phyloP scores from a whole-genome alignment of 2,329 filamentous ascomycete genomes.

The Aureobasidium sp. region DNA sequence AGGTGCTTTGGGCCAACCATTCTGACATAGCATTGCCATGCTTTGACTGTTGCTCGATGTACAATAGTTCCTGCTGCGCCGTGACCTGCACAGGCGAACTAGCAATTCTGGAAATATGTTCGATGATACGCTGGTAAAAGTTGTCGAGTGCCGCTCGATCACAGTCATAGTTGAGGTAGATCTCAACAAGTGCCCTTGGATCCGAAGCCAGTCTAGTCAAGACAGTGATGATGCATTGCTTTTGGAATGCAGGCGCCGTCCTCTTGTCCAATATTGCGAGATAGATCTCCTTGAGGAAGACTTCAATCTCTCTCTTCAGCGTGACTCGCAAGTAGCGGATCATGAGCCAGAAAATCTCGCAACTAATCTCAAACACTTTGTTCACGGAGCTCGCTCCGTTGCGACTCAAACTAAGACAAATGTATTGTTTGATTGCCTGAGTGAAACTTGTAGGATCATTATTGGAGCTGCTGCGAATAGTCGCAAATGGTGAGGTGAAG shows the following conservation, averaged over 20 bases:
- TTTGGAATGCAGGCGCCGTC: slow-evolving; percentile 80
- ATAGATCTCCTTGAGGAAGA: slow-evolving; percentile 97
- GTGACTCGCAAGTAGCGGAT: slow-evolving; percentile 85
- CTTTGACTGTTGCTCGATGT: slow-evolving; percentile 67
- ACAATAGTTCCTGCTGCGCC: slow-evolving; percentile 71
- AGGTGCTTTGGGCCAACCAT: slow-evolving; percentile 77
- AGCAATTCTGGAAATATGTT: slow-evolving; percentile 82
- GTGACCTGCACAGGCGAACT: slow-evolving; percentile 70
- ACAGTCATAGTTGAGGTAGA: slow-evolving; percentile 97
- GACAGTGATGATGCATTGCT: slow-evolving; percentile 81
- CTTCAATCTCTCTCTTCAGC: slow-evolving; percentile 97
- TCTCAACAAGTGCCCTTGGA: slow-evolving; percentile 81
- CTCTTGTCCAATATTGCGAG: slow-evolving; percentile 81
- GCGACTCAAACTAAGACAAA: slow-evolving; percentile 87
- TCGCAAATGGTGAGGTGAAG: slow-evolving; percentile 85
- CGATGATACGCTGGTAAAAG: slow-evolving; percentile 89
- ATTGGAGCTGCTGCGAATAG: slow-evolving; percentile 82
- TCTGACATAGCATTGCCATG: slow-evolving; percentile 49
- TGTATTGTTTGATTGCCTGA: slow-evolving; percentile 92
- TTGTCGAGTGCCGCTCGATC: slow-evolving; percentile 88
- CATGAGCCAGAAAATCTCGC: slow-evolving; percentile 98
- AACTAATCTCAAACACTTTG: slow-evolving; percentile 87
- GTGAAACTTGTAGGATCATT: slow-evolving; percentile 84
- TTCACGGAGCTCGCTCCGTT: slow-evolving; percentile 93
- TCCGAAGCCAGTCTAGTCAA: slow-evolving; percentile 78